Base-by-base conservation (phyloP, 352 stramenopile genomes). In the Globisporangium irregulare region DNA sequence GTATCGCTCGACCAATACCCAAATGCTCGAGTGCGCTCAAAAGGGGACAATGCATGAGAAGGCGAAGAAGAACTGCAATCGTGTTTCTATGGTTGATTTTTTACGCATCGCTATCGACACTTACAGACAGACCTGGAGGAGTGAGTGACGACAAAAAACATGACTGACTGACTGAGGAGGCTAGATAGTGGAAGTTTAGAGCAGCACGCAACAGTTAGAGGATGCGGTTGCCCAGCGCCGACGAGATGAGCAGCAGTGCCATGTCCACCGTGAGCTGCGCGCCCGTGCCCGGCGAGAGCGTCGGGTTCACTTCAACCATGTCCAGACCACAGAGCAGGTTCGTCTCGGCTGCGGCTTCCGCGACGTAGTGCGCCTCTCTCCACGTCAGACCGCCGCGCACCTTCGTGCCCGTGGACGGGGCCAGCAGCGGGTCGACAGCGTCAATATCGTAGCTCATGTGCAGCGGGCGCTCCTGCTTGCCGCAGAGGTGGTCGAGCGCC, bases 381-480 rank as follows among this genome's bases (percentile, higher is more conserved):
- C 93, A 99, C 53, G 96, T 98, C 57, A 99, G 81, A 25, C 97
- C 97, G 57, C 97, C 96, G 78, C 95, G 87, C 54, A 99, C 97
- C 20, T 76, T 78, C 12, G 97, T 99, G 50, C 97, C 97, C 15
- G 97, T 99, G 5, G 94, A 97, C n/a, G 97, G 96, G 27, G 97
- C 97, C 46, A 98, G 74, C 20, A 94, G 65, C 9, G 97, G 97
- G 78, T 99, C 97, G 1, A 98, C 89, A n/a, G 96, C 95, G 81
- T 99, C 97, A 73, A 99, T 99, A 72, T 99, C 97, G 78, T 99
- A 99, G 68, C 89, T 98, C 74, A 99, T 90, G 83, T 99, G 97
- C 34, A 99, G 71, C 29, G 96, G 96, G 34, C 95, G 86, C 69
- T 96, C 73, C 56, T 91, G 90, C 76, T 95, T 85, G 50, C 65